Evolutionary conservation across 2,329 filamentous ascomycete genomes (phyloP).

Genomic region (Neonectria coccinea): DNA sequence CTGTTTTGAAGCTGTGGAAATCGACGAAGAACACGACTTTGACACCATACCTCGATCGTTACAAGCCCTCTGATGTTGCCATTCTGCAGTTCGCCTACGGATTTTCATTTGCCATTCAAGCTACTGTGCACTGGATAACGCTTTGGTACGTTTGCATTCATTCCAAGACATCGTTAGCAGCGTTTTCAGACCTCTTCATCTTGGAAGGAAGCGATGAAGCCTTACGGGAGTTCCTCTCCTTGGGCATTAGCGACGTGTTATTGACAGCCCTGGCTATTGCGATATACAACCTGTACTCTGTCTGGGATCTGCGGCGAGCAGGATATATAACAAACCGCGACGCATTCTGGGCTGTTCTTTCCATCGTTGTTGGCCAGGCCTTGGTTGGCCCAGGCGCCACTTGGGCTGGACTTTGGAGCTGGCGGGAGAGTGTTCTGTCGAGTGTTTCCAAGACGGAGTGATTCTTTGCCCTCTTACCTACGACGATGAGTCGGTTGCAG

Average conservation of each 20-base stretch:
- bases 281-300: slow-evolving; percentile 30
- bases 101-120: slow-evolving; percentile 12
- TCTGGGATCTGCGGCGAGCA: slow-evolving; percentile 39
- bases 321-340: slow-evolving; percentile 38
- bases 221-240: not conserved
- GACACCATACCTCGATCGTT: not conserved
- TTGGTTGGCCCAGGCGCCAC: slow-evolving; percentile 40
- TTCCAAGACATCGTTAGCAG: not conserved
- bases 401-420: slow-evolving; percentile 41
- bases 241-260: not conserved
- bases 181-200: not conserved
- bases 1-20: too few species aligned
- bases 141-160: not conserved
- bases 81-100: slow-evolving; percentile 6
- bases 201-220: not conserved
- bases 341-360: slow-evolving; percentile 8
- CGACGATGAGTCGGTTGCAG: too few species aligned
- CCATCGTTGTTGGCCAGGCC: slow-evolving; percentile 22
- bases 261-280: not conserved
- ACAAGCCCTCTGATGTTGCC: not conserved
- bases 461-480: too few species aligned
- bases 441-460: not conserved
- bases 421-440: slow-evolving; percentile 34
- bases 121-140: not conserved
- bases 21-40: not conserved